Conservation (phyloP, 192 early-diverging fungal genomes). For the Linnemannia exigua region DNA sequence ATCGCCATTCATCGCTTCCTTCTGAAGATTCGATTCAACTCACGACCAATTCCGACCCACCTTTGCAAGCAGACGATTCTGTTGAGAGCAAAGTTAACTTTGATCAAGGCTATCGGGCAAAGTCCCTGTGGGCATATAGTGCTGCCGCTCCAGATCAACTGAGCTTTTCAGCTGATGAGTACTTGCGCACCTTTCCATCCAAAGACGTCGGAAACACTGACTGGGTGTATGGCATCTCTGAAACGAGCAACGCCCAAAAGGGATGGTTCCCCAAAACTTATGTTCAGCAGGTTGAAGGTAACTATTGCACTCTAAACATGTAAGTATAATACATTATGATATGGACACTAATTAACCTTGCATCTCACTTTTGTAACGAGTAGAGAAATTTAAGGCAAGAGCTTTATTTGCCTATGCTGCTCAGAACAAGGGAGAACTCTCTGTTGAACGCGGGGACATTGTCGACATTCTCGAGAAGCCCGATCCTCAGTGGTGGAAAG, state of each 20-base stretch:
- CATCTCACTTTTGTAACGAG: background rate
- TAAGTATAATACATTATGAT: no score
- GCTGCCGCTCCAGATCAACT: slow-evolving; percentile 58
- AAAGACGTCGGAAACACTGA: slow-evolving; percentile 56
- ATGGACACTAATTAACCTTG: background rate
- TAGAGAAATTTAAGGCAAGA: slow-evolving; percentile 58
- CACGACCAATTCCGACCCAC: background rate
- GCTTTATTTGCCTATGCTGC: slow-evolving; percentile 61
- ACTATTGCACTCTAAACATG: background rate
- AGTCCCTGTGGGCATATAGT: slow-evolving; percentile 60
- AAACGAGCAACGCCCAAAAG: slow-evolving; percentile 38
- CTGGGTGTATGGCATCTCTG: slow-evolving; percentile 64
- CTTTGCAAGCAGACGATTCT: slow-evolving; percentile 8
- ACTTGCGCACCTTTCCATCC: slow-evolving; percentile 51
- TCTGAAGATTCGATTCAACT: background rate
- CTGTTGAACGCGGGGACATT: slow-evolving; percentile 72
- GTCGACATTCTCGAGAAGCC: slow-evolving; percentile 70
- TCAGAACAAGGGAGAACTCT: slow-evolving; percentile 68
- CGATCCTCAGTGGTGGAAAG: slow-evolving; percentile 64
- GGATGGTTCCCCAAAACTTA: slow-evolving; percentile 67
- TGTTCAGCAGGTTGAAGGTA: slow-evolving; percentile 58
- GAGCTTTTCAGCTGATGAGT: slow-evolving; percentile 56
- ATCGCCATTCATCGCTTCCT: background rate
- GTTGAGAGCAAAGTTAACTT: slow-evolving; percentile 53
- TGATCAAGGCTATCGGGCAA: slow-evolving; percentile 31